Conservation (phyloP, 192 early-diverging fungal species). For the Coemansia sp. region DNA sequence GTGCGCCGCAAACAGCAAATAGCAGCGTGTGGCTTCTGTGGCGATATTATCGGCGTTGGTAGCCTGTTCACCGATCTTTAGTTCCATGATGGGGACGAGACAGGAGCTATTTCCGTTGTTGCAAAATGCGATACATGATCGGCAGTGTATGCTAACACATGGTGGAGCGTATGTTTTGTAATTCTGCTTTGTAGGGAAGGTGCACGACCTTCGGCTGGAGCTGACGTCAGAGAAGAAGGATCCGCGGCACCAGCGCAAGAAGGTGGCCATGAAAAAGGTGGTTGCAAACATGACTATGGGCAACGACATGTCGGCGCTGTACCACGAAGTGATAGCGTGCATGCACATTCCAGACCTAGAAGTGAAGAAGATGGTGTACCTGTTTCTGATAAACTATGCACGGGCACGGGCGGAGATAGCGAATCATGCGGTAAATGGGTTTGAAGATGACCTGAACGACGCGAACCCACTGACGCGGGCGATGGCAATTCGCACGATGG, state of each 20-base stretch:
- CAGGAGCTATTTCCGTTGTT: background rate
- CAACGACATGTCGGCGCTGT: conserved; percentile 96
- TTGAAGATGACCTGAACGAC: conserved; percentile 97
- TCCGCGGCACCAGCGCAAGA: conserved; percentile 76
- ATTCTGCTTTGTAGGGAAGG: conserved; percentile 65
- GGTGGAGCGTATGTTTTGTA: background rate
- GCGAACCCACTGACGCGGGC: conserved; percentile 92
- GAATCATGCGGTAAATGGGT: conserved; percentile 94
- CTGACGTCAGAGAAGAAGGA: conserved; percentile 85
- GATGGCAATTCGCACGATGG: conserved; percentile 97
- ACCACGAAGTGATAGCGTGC: conserved; percentile 87
- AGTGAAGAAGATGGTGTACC: conserved; percentile 96
- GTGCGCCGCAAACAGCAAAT: background rate
- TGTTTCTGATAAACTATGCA: conserved; percentile 98
- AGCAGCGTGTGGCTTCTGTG: background rate
- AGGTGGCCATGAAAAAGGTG: conserved; percentile 88
- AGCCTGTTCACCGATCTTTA: background rate
- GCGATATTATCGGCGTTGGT: background rate
- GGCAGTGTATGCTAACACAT: conserved; percentile 7
- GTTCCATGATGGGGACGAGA: background rate
- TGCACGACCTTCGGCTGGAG: conserved; percentile 84
- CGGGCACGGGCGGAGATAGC: conserved; percentile 95
- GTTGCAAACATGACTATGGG: conserved; percentile 99
- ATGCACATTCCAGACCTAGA: conserved; percentile 94
- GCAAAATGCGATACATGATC: background rate